phyloP scores from a whole-genome alignment of 83 land plant genomes.

The Picea abies region DNA sequence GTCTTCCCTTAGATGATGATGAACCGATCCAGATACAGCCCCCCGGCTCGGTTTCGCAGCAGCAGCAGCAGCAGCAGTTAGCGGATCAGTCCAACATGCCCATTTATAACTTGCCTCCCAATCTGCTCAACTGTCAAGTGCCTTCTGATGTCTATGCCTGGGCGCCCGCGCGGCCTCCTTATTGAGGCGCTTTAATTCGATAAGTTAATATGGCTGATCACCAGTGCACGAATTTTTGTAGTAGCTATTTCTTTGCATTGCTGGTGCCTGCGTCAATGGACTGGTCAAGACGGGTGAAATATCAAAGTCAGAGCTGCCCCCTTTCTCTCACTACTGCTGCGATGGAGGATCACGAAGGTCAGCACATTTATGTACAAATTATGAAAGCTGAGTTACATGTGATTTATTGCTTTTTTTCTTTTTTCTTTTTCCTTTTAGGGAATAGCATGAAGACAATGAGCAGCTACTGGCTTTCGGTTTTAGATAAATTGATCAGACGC shows the following conservation, averaged over 20 bases:
- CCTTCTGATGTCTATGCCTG: conserved; percentile 7
- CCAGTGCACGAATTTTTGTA: too few species aligned
- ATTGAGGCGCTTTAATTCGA: background rate
- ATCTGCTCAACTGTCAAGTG: conserved; percentile 5
- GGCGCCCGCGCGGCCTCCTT: conserved; percentile 4
- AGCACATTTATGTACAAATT: conserved; percentile 10
- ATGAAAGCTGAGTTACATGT: background rate
- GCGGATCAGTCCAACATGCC: conserved; percentile 6
- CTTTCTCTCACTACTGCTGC: too few species aligned
- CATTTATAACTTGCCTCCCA: conserved; percentile 5
- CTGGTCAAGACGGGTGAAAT: too few species aligned
- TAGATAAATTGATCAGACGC: background rate
- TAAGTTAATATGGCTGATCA: too few species aligned
- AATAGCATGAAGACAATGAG: background rate
- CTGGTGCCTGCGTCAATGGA: too few species aligned
- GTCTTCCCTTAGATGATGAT: conserved; percentile 25
- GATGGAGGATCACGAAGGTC: conserved; percentile 1
- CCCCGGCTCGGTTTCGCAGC: background rate
- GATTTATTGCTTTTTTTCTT: conserved; percentile 8
- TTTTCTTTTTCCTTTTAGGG: too few species aligned
- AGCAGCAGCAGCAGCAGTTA: background rate
- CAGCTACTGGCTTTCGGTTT: background rate
- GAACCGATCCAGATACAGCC: background rate
- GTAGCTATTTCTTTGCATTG: background rate
- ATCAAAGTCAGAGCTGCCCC: background rate